Evolutionary conservation across 371 early-diverging fungal species (phyloP).

Genomic region (Rhizopus arrhizus): DNA sequence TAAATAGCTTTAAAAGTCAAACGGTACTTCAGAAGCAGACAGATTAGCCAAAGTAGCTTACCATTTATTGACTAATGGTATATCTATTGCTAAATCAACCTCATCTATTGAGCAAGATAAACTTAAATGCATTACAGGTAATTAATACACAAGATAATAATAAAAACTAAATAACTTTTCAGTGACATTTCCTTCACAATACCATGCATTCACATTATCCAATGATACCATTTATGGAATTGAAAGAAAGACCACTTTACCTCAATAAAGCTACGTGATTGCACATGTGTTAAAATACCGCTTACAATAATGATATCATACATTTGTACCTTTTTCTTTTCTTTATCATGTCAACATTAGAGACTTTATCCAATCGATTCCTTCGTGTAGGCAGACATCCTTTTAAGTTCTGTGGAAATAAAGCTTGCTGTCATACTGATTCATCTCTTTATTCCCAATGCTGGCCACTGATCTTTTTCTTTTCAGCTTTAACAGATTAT

Average conservation of each 20-base stretch:
- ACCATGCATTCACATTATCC: constrained; percentile 31
- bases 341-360: constrained; percentile 15
- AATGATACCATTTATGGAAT: constrained; percentile 43
- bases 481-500: constrained; percentile 40
- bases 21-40: constrained; percentile 5
- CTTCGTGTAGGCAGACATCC: constrained; percentile 27
- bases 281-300: constrained; percentile 16
- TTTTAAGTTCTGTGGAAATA: constrained; percentile 12
- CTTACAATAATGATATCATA: constrained; percentile 1
- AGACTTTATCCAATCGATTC: constrained; percentile 12
- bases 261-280: constrained; percentile 6
- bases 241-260: constrained; percentile 19
- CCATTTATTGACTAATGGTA: constrained; percentile 29
- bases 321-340: constrained; percentile 4
- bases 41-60: constrained; percentile 22
- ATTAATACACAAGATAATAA: not conserved
- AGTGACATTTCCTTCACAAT: constrained; percentile 34
- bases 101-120: constrained; percentile 27
- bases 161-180: not conserved
- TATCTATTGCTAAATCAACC: constrained; percentile 17
- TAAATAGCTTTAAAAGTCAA: constrained; percentile 11
- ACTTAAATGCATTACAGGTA: constrained; percentile 30
- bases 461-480: constrained; percentile 38
- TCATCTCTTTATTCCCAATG: constrained; percentile 29
- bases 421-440: constrained; percentile 28